Base-by-base conservation (phyloP, 83 land plant species). In the Thuja plicata region DNA sequence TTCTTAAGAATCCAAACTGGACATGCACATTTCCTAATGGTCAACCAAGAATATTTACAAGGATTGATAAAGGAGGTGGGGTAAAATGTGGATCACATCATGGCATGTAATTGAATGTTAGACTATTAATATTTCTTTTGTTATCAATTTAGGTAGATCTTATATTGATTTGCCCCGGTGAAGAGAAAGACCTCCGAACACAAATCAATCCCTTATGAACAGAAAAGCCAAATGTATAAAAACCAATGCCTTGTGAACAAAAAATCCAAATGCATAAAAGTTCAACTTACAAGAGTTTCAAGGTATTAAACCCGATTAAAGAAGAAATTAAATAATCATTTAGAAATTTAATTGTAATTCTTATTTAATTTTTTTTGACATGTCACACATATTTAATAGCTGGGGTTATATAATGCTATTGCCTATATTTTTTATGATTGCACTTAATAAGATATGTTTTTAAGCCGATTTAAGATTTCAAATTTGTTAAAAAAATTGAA, bases 11-110 rank as follows among this genome's bases (percentile, higher is more conserved):
- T 34, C 87, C 87, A 55, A 27, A 86, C 24, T 86, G 87, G 87
- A 57, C 35, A 57, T 32, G 46, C 46, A 86, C 38, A 57, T 86
- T 86, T 86, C 87, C 77, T 24, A 55, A 40, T 86, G 87, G 87
- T 38, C 45, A 86, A 86, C 77, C 87, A 54, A 86, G 87, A 86
- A 27, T 86, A 54, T 86, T 86, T 57, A 86, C 71, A 37, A 86
- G 87, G 74, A 38, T 77, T 7, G 12, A 19, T 66, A 86, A 24
- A 3, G 87, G 40, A 66, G 76, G 43, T 55, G 57, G 87, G 87
- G 74, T 86, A 82, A 10, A n/a, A 83, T 46, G 85, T 46, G 52
- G 16, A 74, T 34, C 2, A 16, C 78, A 34, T 30, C 78, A 74
- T 74, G n/a, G 38, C 38, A 74, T 34, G 78, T 74, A 34, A 74